Conservation (phyloP, 306 rosid species). For the Urtica urens region DNA sequence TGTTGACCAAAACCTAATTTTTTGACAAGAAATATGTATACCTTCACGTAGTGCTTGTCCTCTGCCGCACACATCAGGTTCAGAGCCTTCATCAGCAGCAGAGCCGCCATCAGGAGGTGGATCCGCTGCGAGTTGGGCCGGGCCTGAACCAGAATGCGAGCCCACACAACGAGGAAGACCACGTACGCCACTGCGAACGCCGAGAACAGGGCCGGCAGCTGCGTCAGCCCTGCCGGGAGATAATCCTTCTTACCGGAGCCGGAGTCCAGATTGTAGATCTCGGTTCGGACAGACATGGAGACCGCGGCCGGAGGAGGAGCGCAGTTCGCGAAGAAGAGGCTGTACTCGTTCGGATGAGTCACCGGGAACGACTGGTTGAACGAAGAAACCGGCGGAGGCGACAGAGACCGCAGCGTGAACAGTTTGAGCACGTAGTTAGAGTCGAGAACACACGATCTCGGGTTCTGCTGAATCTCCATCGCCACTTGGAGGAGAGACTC, state of each 20-base stretch:
- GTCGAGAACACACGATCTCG: conserved; percentile 58
- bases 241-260: conserved; percentile 36
- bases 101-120: conserved; percentile 60
- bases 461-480: conserved; percentile 72
- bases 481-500: conserved; percentile 71
- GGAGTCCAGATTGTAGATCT: conserved; percentile 48
- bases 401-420: conserved; percentile 56
- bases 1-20: no score
- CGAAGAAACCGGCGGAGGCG: conserved; percentile 61
- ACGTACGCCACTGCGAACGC: conserved; percentile 43
- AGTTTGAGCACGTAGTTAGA: conserved; percentile 37
- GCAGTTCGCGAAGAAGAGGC: conserved; percentile 75
- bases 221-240: conserved; percentile 79
- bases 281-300: conserved; percentile 60
- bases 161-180: conserved; percentile 50
- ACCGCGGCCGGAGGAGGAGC: conserved; percentile 50
- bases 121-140: conserved; percentile 58
- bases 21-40: no score
- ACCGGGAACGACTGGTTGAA: conserved; percentile 36
- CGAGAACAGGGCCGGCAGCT: conserved; percentile 51
- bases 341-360: conserved; percentile 52
- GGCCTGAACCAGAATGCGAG: conserved; percentile 29
- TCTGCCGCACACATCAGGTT: conserved; percentile 74
- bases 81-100: conserved; percentile 58
- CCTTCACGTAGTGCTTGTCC: conserved; percentile 73